Percentiles rank a stretch among this genome's conserved stretches.
Evolutionary conservation across 2,329 filamentous ascomycete species (phyloP).

Genomic region (Metarhizium guizhouense): DNA sequence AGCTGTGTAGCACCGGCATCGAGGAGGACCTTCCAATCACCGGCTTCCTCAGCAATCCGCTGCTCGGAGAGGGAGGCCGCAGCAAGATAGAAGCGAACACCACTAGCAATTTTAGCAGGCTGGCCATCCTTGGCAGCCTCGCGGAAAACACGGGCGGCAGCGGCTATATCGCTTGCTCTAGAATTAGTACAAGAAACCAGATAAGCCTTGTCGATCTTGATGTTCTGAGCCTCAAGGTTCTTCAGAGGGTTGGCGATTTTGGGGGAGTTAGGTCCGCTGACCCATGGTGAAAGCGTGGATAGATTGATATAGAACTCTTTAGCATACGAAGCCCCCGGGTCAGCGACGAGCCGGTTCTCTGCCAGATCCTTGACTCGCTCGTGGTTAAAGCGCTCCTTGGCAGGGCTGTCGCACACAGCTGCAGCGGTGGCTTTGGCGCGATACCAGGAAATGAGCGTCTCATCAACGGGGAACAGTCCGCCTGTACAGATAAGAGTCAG

Average conservation of each 20-base stretch:
- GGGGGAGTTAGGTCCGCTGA: constrained; percentile 84
- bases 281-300: constrained; percentile 72
- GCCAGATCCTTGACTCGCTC: constrained; percentile 64
- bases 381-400: constrained; percentile 56
- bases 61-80: constrained; percentile 78
- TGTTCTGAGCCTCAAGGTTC: constrained; percentile 54
- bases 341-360: constrained; percentile 56
- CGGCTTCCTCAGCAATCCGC: constrained; percentile 63
- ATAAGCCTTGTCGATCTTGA: constrained; percentile 68
- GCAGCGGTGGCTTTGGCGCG: constrained; percentile 63
- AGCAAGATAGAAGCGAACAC: constrained; percentile 82
- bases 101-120: constrained; percentile 60
- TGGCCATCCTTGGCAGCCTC: constrained; percentile 41
- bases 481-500: not conserved
- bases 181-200: constrained; percentile 87
- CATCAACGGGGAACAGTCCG: constrained; percentile 65
- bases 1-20: constrained; percentile 49
- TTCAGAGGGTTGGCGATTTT: constrained; percentile 73
- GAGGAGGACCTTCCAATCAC: constrained; percentile 77
- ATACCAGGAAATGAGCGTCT: constrained; percentile 62
- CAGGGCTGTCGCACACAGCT: constrained; percentile 41
- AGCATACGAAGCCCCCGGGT: constrained; percentile 70
- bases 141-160: constrained; percentile 61
- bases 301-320: constrained; percentile 78
- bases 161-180: constrained; percentile 55